Base-by-base conservation (phyloP, 2,329 filamentous ascomycete genomes). In the Davidsoniella australis region DNA sequence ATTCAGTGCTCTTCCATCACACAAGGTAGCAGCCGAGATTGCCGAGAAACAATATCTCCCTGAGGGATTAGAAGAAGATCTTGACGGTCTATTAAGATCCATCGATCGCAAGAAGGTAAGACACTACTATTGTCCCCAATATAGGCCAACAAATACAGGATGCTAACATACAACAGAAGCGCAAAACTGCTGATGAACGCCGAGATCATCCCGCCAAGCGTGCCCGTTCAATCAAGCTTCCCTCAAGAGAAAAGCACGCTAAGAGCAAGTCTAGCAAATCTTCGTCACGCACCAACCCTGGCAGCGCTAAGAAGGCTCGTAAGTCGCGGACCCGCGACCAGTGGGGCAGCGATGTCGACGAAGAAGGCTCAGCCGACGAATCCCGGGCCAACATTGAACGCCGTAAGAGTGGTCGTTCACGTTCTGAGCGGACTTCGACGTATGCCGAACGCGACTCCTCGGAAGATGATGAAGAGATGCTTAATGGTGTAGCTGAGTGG, bases 1-100 rank as follows among this genome's bases (percentile, higher is more conserved):
- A 14, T 96, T 91, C 62, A 73, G 73, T 14, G 70, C 78, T 3
- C 72, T 96, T 55, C 74, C 80, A 17, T 85, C 76, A 54, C 87
- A 93, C 58, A 76, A 81, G 26, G 75, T 78, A 45, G 88, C 88
- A 1, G 83, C 91, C 59, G 77, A 85, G 58, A 87, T 94, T 59
- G 86, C 88, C 0, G 80, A 86, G 62, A 93, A 82, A 68, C 80
- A 82, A 52, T 94, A 83, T 61, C 72, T 94, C 9, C 81, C 85
- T 1, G 81, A 87, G 12, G 82, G 80, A 20, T 64, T 85, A 16
- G 82, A 85, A 39, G 82, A 88, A 52, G 72, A 75, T 48, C 69
- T 96, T 24, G 88, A 95, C 56, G 76, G 79, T 17, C 63, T 78
- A 36, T 60, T 82, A 23, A 69, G 70, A 58, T 67, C 68, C 0